These are phyloP conservation scores for Lipomyces orientalis DNA, from an alignment of 805 yeast species.

Conservation along the genomic window DNA sequence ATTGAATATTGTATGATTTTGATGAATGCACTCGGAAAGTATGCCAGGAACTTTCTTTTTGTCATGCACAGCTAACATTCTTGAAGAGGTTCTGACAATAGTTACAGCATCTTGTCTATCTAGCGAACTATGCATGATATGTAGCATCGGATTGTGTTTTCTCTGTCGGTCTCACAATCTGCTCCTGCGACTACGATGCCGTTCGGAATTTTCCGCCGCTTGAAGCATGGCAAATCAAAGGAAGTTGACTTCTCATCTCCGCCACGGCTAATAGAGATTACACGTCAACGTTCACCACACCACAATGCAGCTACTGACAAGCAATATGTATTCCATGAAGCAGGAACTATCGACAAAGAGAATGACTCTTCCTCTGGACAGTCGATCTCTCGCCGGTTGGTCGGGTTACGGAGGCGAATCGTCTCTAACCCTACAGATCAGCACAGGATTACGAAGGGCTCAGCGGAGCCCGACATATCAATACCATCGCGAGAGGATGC, in stretches of 20 bases:
- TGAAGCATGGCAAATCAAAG: neutral
- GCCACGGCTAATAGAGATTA: neutral
- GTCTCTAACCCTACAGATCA: neutral
- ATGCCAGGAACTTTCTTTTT: neutral
- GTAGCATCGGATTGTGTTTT: neutral
- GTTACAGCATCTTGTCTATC: neutral
- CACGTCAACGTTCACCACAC: neutral
- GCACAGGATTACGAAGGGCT: neutral
- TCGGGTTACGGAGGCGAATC: neutral
- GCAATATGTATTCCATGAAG: neutral
- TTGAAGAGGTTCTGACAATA: neutral
- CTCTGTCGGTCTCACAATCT: neutral
- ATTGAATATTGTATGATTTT: neutral
- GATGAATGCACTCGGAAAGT: neutral
- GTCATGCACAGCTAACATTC: neutral
- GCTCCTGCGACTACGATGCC: neutral
- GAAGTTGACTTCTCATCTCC: neutral
- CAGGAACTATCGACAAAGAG: neutral
- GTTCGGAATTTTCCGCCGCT: neutral
- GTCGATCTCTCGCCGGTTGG: neutral
- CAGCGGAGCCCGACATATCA: neutral
- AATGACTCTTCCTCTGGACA: neutral
- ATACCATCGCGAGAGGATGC: neutral
- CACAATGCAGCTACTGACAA: neutral
- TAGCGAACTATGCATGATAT: neutral